phyloP scores from a whole-genome alignment of 2,329 filamentous ascomycete genomes.

The Leptographium procerum region DNA sequence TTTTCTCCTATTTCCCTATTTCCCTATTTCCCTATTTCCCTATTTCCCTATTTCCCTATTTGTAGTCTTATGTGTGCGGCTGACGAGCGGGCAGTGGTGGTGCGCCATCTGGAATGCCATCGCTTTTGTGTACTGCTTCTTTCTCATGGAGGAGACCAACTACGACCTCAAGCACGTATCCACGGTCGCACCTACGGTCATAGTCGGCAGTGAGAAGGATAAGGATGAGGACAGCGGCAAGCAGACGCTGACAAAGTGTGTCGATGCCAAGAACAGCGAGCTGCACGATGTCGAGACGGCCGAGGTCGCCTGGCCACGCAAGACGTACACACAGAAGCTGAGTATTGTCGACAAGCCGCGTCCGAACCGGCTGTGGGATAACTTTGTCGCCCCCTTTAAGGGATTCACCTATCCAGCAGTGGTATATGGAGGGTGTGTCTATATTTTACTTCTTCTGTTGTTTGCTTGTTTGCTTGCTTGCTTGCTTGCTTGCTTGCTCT shows the following conservation, averaged over 20 bases:
- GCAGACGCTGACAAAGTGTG: neutral
- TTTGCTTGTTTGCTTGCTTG: too few relatives aligned
- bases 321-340: constrained; percentile 26
- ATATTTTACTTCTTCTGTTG: too few relatives aligned
- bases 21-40: neutral
- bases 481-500: neutral
- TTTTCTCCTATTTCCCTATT: too few relatives aligned
- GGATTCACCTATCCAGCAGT: constrained; percentile 29
- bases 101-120: constrained; percentile 19
- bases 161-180: constrained; percentile 22
- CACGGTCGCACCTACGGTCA: neutral
- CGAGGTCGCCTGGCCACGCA: constrained; percentile 17
- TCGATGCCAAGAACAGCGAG: neutral
- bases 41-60: neutral
- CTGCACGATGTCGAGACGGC: constrained; percentile 1
- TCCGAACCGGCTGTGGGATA: constrained; percentile 24
- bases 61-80: neutral
- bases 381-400: constrained; percentile 6
- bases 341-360: constrained; percentile 16
- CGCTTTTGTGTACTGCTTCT: constrained; percentile 26
- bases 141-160: constrained; percentile 43
- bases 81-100: constrained; percentile 7
- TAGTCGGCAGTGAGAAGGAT: neutral
- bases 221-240: neutral
- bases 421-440: constrained; percentile 21